Conservation (phyloP, 2,329 filamentous ascomycete species). For the Monilinia polystroma region DNA sequence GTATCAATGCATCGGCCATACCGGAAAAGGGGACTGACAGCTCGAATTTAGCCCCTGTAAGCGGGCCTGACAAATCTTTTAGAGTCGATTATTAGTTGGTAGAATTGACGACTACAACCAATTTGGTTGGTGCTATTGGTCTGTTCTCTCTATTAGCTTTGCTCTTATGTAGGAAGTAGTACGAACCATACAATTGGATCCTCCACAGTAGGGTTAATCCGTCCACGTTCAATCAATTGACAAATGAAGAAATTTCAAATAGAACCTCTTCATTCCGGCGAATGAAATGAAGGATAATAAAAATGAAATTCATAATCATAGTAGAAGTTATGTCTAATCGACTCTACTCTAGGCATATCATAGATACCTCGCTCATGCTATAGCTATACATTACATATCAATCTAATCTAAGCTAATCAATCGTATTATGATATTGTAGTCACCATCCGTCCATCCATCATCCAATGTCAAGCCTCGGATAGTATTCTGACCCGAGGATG, state of each 20-base stretch:
- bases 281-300: neutral
- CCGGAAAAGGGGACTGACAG: neutral
- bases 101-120: too few relatives aligned
- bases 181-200: too few relatives aligned
- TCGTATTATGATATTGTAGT: neutral
- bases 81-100: neutral
- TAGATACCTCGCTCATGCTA: neutral
- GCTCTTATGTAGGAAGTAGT: too few relatives aligned
- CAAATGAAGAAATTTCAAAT: neutral
- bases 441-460: too few relatives aligned
- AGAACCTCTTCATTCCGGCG: neutral
- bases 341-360: neutral
- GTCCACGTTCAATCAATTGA: neutral
- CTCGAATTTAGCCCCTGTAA: neutral
- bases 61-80: neutral
- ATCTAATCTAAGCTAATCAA: neutral
- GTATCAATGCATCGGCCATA: neutral
- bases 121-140: neutral
- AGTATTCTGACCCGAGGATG: neutral
- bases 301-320: neutral
- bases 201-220: neutral
- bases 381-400: neutral
- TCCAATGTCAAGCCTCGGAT: neutral
- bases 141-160: too few relatives aligned
- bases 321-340: neutral